Base-by-base conservation (phyloP, 1,139 yeast species). In the Hanseniaspora sp. region DNA sequence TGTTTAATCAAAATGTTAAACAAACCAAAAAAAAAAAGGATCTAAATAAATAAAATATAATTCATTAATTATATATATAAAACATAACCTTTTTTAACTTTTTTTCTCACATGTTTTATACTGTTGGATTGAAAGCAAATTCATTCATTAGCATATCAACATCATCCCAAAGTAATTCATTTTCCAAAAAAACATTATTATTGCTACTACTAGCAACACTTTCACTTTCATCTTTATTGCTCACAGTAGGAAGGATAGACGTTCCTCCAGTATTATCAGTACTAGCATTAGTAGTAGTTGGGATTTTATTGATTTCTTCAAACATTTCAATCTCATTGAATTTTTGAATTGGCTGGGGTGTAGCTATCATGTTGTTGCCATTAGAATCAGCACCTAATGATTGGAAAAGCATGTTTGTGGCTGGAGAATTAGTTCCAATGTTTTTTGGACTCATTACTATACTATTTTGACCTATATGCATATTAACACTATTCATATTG, bases 91-190 rank as follows among this genome's bases (percentile, higher is more conserved):
- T 23, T 23, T 4, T 23, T 23, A 3, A 3, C 23, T 13, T 5
- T 9, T 5, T 40, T 2, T 18, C n/a, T 13, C 18, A n/a, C n/a
- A n/a, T n/a, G n/a, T 30, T 9, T 35, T 40, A 54, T 11, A 54
- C 47, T 1, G 53, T 48, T 7, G 70, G 70, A 48, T 84, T 86
- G 71, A 90, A 88, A 11, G 96, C 97, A 70, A 88, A 88, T 64
- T 88, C 96, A 62, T 86, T 86, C 96, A 90, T 87, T 57, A 90
- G 86, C 54, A 86, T 75, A 60, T 87, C 95, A 30, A 90, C 95
- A 64, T 90, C 95, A 64, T 83, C 84, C 90, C 95, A 87, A 13
- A 87, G 76, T 62, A 82, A 69, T 56, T 84, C 95, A 39, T 82
- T 79, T 51, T 79, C 80, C 76, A 83, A 76, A 48, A 69, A 70